phyloP scores from a whole-genome alignment of 768 basidiomycete species.

The Russula abietina region DNA sequence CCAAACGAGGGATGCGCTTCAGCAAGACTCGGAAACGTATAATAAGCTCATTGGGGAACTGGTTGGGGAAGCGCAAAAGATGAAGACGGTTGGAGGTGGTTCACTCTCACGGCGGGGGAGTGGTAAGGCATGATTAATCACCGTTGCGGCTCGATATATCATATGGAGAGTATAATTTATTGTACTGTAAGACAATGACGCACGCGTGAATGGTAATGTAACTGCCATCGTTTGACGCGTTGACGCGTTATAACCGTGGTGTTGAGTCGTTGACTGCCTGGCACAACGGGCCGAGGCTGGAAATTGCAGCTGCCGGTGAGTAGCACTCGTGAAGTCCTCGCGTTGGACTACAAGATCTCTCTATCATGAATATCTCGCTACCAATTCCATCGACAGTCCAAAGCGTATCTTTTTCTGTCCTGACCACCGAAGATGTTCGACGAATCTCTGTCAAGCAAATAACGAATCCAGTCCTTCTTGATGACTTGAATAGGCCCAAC shows the following conservation, averaged over 20 bases:
- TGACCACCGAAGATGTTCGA: slow-evolving; percentile 80
- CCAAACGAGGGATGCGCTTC: slow-evolving; percentile 72
- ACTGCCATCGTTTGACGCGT: neutral
- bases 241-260: neutral
- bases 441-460: slow-evolving; percentile 98
- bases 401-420: slow-evolving; percentile 88
- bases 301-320: neutral
- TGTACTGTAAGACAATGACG: neutral
- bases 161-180: slow-evolving; percentile 3
- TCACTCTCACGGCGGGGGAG: slow-evolving; percentile 42
- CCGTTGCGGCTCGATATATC: neutral
- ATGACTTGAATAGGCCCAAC: slow-evolving; percentile 90
- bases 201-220: neutral
- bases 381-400: slow-evolving; percentile 81
- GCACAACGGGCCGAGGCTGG: neutral
- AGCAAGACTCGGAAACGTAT: slow-evolving; percentile 85
- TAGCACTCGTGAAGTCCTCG: neutral
- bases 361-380: slow-evolving; percentile 75
- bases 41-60: slow-evolving; percentile 88
- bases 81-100: slow-evolving; percentile 58
- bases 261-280: neutral
- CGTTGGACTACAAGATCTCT: neutral
- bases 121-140: slow-evolving; percentile 3
- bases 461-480: slow-evolving; percentile 85
- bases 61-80: slow-evolving; percentile 86